Base-by-base conservation (phyloP, 495 filamentous ascomycete genomes). In the Lindgomyces ingoldianus region DNA sequence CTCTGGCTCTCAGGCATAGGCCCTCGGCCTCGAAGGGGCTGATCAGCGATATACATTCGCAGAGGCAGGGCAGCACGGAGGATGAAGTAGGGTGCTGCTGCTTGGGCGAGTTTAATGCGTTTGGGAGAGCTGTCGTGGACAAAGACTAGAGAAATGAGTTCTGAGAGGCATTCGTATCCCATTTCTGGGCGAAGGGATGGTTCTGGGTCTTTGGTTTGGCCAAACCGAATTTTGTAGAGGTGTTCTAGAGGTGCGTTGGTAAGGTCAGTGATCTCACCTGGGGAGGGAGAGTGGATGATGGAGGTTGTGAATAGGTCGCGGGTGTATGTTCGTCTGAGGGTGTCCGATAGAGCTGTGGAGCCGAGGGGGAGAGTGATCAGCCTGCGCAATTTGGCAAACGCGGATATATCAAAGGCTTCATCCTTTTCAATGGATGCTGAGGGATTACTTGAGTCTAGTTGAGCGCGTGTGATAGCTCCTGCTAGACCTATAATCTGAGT, bases 21-120 rank as follows among this genome's bases (percentile, higher is more conserved):
- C 88, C 94, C 93, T n/a, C 86, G 79, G 0, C 94, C 95, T 16
- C 94, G 81, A 11, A 98, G 79, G 16, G 94, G 94, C 70, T 97
- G 94, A 74, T 98, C 94, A 4, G 91, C 89, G 47, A 93, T 87
- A 70, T 96, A 97, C 2, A 86, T 79, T 51, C 91, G 85, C 27
- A 98, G 74, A 0, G 91, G 85, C 8, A 96, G 78, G 1, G 89
- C 91, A 24, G 85, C 85, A 4, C 94, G 87, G 3, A 96, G 80
- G 50, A 98, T 90, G 0, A 98, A 79, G 65, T 91, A 94, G 0
- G 93, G 91, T 2, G 90, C 87, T 1, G 89, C 85, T 0, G 88
- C 88, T 68, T 86, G 83, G 0, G 93, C 89, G 22, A 98, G 84
- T 8, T 84, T 74, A 39, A 84, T 76, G 57, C 78, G 74, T 12